Conservation (phyloP, 169 alveolate species). For the Plasmodium malariae region DNA sequence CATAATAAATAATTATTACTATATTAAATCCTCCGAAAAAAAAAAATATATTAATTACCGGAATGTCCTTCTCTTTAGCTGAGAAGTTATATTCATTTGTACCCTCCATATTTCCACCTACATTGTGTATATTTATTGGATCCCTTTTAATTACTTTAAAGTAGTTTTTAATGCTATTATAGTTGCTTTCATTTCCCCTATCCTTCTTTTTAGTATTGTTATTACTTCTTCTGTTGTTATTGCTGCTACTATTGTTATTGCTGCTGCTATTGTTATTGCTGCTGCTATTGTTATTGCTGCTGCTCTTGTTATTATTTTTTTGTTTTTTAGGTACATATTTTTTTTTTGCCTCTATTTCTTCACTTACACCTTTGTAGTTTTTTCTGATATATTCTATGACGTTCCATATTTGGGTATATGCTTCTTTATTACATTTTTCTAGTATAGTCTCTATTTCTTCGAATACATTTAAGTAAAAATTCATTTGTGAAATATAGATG, state of each 20-base stretch:
- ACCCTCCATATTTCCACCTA: neutral
- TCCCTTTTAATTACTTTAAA: slow-evolving; percentile 42
- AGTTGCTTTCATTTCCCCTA: neutral
- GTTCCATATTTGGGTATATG: slow-evolving; percentile 19
- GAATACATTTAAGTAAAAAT: slow-evolving; percentile 41
- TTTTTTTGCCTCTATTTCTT: slow-evolving; percentile 9
- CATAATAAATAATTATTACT: slow-evolving; percentile 56
- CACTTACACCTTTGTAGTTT: slow-evolving; percentile 24
- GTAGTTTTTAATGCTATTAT: slow-evolving; percentile 51
- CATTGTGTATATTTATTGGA: neutral
- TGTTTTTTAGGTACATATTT: slow-evolving; percentile 6
- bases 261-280: neutral
- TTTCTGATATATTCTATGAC: slow-evolving; percentile 35
- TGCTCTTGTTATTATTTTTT: slow-evolving; percentile 13
- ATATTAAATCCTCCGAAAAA: slow-evolving; percentile 63
- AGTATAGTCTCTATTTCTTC: slow-evolving; percentile 63
- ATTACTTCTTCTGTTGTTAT: neutral
- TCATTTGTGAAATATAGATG: too few relatives aligned
- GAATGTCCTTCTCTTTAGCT: slow-evolving; percentile 8
- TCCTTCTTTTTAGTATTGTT: neutral
- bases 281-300: slow-evolving; percentile 1
- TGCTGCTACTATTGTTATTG: neutral
- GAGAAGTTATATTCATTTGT: neutral
- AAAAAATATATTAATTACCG: slow-evolving; percentile 52
- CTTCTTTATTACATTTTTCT: slow-evolving; percentile 60